Base-by-base conservation (phyloP, 2,329 filamentous ascomycete genomes). In the Fusarium paranaense region DNA sequence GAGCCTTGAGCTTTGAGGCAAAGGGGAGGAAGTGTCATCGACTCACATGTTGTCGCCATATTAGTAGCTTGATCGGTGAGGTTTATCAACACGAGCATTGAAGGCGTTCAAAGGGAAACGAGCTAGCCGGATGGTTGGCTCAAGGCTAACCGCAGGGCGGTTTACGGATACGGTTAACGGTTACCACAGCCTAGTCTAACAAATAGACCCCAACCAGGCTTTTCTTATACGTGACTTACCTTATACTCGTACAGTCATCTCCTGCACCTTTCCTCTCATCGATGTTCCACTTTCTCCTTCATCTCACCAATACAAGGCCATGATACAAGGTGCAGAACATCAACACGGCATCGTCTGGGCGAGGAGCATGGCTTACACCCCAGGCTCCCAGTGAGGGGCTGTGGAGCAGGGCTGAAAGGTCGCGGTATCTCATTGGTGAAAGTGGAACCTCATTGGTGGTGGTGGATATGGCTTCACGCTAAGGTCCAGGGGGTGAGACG, bases 131-230 rank as follows among this genome's bases (percentile, higher is more conserved):
- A 22, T 42, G 33, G 40, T 10, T 27, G 14, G 38, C 20, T 30
- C 27, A 25, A 74, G 71, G 71, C 71, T 58, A 16, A 66, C 45
- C 20, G 27, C 40, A 20, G 64, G 71, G 71, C 64, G 27, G 58
- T 61, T 40, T 54, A 37, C 30, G 42, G 27, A 22, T 25, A 13
- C 16, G 42, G 3, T 18, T 32, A 3, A 16, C n/a, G 32, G 13
- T 56, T 67, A 54, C 52, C 18, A 47, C 50, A 65, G 30, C 11
- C 47, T 57, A 45, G 27, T 69, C 27, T 62, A 74, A 59, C 33
- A 30, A 35, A 45, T 42, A 18, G 20, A 30, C 13, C 37, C 30
- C 2, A 30, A 58, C 16, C 14, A n/a, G 22, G 56, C 22, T 30
- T 10, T 40, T 58, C 25, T n/a, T 37, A 37, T 27, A 22, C 54